Evolutionary conservation across 768 basidiomycete species (phyloP).

Genomic region (Pleurotus salmoneostramineus): DNA sequence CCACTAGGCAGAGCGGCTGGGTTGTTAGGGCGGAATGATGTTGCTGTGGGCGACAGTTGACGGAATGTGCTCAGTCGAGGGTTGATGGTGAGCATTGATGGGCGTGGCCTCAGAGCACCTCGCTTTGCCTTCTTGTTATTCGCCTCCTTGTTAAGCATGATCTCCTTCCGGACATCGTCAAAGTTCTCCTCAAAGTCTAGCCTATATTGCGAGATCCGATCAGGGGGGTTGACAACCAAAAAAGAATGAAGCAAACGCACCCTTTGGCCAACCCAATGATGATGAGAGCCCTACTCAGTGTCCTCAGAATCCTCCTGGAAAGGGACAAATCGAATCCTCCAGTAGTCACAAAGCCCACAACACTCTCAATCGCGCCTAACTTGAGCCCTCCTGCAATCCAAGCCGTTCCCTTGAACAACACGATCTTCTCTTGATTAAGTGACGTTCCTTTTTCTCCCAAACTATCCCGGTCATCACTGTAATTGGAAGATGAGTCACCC

Average conservation of each 20-base stretch:
- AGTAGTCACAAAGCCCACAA: slow-evolving; percentile 52
- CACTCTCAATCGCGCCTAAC: slow-evolving; percentile 61
- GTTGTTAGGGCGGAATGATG: slow-evolving; percentile 30
- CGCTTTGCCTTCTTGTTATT: not conserved
- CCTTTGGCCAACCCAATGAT: slow-evolving; percentile 66
- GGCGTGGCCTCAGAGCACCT: not conserved
- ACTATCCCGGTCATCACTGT: not conserved
- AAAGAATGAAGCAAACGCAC: slow-evolving; percentile 26
- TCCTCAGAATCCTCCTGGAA: slow-evolving; percentile 53
- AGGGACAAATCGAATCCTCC: slow-evolving; percentile 50
- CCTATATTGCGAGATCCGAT: slow-evolving; percentile 23
- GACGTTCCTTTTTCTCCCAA: slow-evolving; percentile 7
- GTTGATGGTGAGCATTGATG: slow-evolving; percentile 43
- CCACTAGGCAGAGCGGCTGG: not conserved
- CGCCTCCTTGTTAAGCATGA: slow-evolving; percentile 12
- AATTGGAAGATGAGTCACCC: not conserved
- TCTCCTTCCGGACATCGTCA: slow-evolving; percentile 36
- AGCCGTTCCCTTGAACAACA: slow-evolving; percentile 55
- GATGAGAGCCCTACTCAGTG: slow-evolving; percentile 49
- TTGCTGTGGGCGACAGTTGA: slow-evolving; percentile 43
- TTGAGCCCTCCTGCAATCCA: slow-evolving; percentile 64
- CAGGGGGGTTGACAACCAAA: not conserved
- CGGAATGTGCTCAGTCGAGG: slow-evolving; percentile 52
- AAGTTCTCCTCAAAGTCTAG: slow-evolving; percentile 55
- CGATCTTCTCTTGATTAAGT: slow-evolving; percentile 35